Base-by-base conservation (phyloP, 768 basidiomycete genomes). In the Panaeolus papilionaceus region DNA sequence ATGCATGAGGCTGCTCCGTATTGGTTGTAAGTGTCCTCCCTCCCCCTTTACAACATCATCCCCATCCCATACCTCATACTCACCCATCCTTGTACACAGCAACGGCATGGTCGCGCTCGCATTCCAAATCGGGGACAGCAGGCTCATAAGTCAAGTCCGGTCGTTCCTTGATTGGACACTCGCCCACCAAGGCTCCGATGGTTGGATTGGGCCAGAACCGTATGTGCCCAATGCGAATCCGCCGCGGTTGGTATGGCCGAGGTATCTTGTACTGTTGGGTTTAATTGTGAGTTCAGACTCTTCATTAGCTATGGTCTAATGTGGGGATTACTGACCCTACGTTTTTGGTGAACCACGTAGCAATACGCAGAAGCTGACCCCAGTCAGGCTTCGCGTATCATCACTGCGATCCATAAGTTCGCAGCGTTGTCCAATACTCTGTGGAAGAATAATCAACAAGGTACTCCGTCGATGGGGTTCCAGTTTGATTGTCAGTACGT, bases 281-380 rank as follows among this genome's bases (percentile, higher is more conserved):
- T 67, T 83, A 20, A 76, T 80, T 18, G 81, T 82, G 67, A 38
- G 79, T 23, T 23, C 23, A 23, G 23, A 23, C 23, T 23, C 23
- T 23, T 23, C 23, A 23, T 23, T 23, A 23, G 23, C 23, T 23
- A 23, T 23, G 23, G 23, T 23, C 23, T 23, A 23, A 23, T 23
- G 23, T 23, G 23, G 23, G 23, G 23, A 23, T 23, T 23, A 23
- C 23, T 23, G 23, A 23, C 23, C 23, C 23, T 23, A 23, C 23
- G 23, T 23, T 23, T 23, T 23, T 23, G 23, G 23, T 23, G 23
- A 23, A 23, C 40, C n/a, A 23, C 6, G 11, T 58, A 82, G 82
- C 81, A 82, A 81, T 83, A 82, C 49, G 82, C 81, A 3, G 82
- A 83, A 69, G 81, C 80, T 8, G 81, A 83, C 64, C 73, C 78